phyloP scores from a whole-genome alignment of 257 asterid species.

The Fraxinus americana region DNA sequence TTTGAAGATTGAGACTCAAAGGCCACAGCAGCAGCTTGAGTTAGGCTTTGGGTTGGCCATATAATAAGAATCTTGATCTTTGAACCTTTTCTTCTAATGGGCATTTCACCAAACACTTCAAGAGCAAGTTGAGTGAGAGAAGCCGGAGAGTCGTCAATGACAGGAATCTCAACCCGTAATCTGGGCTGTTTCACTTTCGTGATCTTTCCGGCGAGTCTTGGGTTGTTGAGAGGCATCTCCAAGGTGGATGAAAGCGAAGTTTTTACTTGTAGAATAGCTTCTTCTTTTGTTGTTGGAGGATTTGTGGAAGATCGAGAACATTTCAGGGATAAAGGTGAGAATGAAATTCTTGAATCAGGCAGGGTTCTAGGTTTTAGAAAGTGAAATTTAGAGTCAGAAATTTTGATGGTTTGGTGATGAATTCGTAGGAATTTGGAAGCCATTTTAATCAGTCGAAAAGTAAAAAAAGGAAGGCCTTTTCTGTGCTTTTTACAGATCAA shows the following conservation, averaged over 20 bases:
- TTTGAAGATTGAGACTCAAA: constrained; percentile 49
- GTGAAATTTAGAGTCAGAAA: background rate
- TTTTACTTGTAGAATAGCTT: constrained; percentile 85
- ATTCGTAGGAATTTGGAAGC: no score
- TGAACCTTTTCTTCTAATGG: constrained; percentile 59
- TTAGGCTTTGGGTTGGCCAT: constrained; percentile 53
- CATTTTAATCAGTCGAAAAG: no score
- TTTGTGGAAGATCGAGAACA: constrained; percentile 59
- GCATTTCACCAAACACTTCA: constrained; percentile 65
- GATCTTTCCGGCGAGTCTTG: constrained; percentile 71
- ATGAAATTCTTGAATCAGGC: constrained; percentile 32
- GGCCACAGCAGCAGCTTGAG: constrained; percentile 51
- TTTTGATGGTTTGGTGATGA: no score
- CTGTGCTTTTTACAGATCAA: no score
- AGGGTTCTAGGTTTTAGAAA: constrained; percentile 19
- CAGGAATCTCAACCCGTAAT: constrained; percentile 78
- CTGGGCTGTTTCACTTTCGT: constrained; percentile 86
- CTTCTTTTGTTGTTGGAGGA: constrained; percentile 79
- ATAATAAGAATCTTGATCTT: constrained; percentile 55
- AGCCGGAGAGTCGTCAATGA: constrained; percentile 68
- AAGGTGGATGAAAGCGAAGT: constrained; percentile 63
- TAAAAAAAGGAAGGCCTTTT: no score
- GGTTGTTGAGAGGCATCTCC: constrained; percentile 81
- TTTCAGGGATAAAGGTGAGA: constrained; percentile 24
- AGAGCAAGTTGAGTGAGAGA: constrained; percentile 66